phyloP scores from a whole-genome alignment of 331 rosid species.

The Rosa hybrid region DNA sequence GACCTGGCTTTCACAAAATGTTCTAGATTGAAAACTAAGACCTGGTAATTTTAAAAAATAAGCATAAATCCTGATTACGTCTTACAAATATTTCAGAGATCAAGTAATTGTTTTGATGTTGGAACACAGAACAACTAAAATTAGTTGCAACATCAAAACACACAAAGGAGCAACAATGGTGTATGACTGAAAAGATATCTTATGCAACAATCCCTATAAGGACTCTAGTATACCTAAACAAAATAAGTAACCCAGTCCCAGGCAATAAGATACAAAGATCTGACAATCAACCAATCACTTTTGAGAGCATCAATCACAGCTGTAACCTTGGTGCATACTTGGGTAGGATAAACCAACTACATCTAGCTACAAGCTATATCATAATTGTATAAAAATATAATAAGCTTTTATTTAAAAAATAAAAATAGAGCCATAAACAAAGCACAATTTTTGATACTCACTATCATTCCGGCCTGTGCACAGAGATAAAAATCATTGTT shows the following conservation, averaged over 20 bases:
- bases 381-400: too few species aligned
- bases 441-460: conserved; percentile 34
- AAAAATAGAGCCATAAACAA: not conserved
- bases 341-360: not conserved
- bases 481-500: conserved; percentile 89
- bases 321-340: not conserved
- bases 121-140: not conserved
- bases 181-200: not conserved
- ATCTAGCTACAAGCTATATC: not conserved
- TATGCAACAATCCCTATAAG: not conserved
- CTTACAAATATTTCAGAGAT: not conserved
- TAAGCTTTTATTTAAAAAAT: not conserved
- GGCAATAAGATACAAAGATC: not conserved
- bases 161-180: not conserved
- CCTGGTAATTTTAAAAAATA: not conserved
- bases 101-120: not conserved
- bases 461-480: conserved; percentile 98
- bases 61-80: not conserved
- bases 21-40: not conserved
- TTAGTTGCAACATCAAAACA: too few species aligned
- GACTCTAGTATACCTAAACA: not conserved
- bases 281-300: not conserved
- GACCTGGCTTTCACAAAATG: not conserved
- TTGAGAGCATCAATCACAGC: not conserved
- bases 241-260: not conserved